Evolutionary conservation across 139 green algal genomes (phyloP), one percentile per base, ranked within the genome.

Genomic region (Spirogloea muscicola): DNA sequence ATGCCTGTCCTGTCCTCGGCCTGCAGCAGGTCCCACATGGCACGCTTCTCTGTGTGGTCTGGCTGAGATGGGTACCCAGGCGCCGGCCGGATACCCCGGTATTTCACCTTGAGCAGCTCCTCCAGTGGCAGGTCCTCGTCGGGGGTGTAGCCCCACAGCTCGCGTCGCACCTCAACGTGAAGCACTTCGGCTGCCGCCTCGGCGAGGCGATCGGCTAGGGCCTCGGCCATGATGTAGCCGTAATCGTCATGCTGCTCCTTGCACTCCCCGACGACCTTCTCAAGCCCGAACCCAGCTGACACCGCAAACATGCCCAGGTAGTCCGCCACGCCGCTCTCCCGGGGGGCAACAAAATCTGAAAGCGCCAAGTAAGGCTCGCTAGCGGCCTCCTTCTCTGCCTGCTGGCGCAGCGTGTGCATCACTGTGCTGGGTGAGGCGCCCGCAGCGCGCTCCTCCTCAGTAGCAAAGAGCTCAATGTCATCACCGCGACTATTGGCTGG

Each of bases 101-200:
- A 98, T 85, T 97, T 97, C 74, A 98, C 93, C 86, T 97, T 98
- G 21, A 99, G 88, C 81, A 98, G 86, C 80, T 99, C 94, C 29
- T 97, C 92, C 31, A 88, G 75, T 39, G 41, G 83, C 9, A 98
- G 74, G 31, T 74, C 33, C 88, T 98, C 94, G 38, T 97, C 88
- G 1, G 82, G 72, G 13, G 93, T 87, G 63, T 98, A 99, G 51
- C 91, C 94, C 94, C 94, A 99, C 49, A 90, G 76, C 43, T 97
- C 87, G 31, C 90, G 90, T 5, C 94, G 83, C 48, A 95, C 77
- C 85, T 69, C 57, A 86, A 93, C 82, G 75, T 99, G 94, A 68
- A 99, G 80, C 79, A 93, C 90, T 86, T 99, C 94, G 0, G 94
- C 94, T 76, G 96, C 91, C 1, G 94, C 94, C 85, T 99, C 94